Conservation (phyloP, 2,329 filamentous ascomycete genomes). For the Cladosporium cucumerinum region DNA sequence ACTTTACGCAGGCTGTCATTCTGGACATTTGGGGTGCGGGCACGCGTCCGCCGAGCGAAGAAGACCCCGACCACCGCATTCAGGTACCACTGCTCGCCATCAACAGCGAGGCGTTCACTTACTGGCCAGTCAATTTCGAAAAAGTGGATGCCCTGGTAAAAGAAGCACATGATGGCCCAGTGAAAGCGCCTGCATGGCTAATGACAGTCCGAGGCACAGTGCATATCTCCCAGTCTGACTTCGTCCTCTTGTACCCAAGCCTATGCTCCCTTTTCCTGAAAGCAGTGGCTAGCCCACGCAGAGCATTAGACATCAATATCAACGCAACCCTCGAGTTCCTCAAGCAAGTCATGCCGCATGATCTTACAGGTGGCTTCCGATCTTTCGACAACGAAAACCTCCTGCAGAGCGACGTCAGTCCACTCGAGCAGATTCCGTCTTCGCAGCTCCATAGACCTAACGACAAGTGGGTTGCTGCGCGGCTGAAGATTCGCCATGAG, state of each 20-base stretch:
- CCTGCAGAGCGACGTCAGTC: slow-evolving; percentile 34
- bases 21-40: slow-evolving; percentile 63
- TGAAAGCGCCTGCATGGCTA: slow-evolving; percentile 42
- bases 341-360: slow-evolving; percentile 48
- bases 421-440: slow-evolving; percentile 47
- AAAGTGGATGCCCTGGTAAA: slow-evolving; percentile 55
- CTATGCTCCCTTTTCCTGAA: slow-evolving; percentile 59
- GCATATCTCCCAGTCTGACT: slow-evolving; percentile 65
- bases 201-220: slow-evolving; percentile 57
- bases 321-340: slow-evolving; percentile 63
- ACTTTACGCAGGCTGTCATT: slow-evolving; percentile 61
- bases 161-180: slow-evolving; percentile 51
- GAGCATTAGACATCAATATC: slow-evolving; percentile 62
- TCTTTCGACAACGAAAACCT: slow-evolving; percentile 54
- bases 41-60: slow-evolving; percentile 41
- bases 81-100: slow-evolving; percentile 59
- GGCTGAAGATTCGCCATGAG: slow-evolving; percentile 58
- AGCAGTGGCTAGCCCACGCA: slow-evolving; percentile 59
- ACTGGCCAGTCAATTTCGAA: slow-evolving; percentile 64
- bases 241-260: slow-evolving; percentile 60
- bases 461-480: slow-evolving; percentile 54
- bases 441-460: slow-evolving; percentile 51
- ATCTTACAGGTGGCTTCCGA: slow-evolving; percentile 48
- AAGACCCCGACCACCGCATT: slow-evolving; percentile 44
- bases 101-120: slow-evolving; percentile 67